Base-by-base conservation (phyloP, 2,329 filamentous ascomycete species). In the Harringtonia lauricola region DNA sequence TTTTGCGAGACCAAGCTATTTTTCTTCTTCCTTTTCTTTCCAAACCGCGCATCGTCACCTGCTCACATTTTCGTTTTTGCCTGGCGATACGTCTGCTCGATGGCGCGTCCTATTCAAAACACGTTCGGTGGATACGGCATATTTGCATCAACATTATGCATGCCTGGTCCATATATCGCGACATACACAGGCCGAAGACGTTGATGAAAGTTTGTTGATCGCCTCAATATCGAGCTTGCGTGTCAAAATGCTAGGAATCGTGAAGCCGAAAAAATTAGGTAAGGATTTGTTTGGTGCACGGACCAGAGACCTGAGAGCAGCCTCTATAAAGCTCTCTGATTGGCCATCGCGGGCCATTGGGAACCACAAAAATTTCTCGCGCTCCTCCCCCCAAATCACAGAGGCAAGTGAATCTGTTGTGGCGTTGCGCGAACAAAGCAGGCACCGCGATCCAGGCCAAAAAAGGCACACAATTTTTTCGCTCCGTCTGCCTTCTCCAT, bases 401-500 rank as follows among this genome's bases (percentile, higher is more conserved):
- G 18, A 18, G 28, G 18, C 19, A 10, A 34, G 39, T 41, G 39
- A 41, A 35, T 33, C 24, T 33, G 17, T n/a, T 14, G 34, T 36
- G 34, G 24, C 26, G 41, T 42, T 42, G 41, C 41, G 41, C 41
- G 41, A 37, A 36, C 41, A 41, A 37, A 36, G 33, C 17, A 41
- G 19, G 41, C 41, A 42, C 33, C 41, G 41, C 41, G 41, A 42
- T 19, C 31, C 39, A n/a, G 24, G 24, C 33, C 35, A 33, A 42
- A 30, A 31, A 29, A 42, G 33, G 33, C 41, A 30, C 14, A 5
- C 26, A 12, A 14, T 19, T 18, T 18, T 17, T 33, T 26, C n/a
- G n/a, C n/a, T 21, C 26, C 21, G 17, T 36, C 31, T 34, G 15
- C 17, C 24, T 19, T 15, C 15, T 8, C 39, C 39, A 41, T 26